Percentiles rank a stretch among this genome's conserved stretches.
phyloP scores from a whole-genome alignment of 305 asterid species.

The Withania somnifera region DNA sequence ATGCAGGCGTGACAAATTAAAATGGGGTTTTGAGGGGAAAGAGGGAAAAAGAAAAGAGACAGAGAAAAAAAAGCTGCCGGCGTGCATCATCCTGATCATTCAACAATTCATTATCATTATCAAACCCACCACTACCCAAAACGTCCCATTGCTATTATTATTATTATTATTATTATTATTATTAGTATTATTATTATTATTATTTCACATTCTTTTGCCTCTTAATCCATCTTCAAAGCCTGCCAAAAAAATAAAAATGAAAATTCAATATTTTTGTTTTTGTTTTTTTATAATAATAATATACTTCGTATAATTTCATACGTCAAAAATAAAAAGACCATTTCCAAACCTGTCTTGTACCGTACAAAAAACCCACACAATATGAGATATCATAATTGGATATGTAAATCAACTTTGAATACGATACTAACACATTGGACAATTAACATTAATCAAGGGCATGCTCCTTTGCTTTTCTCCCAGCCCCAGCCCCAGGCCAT shows the following conservation, averaged over 20 bases:
- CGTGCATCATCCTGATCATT: conserved; percentile 39
- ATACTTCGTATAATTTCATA: no score
- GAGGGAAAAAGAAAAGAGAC: conserved; percentile 7
- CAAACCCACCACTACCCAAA: conserved; percentile 29
- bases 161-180: neutral
- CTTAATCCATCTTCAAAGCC: conserved; percentile 50
- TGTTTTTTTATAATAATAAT: no score
- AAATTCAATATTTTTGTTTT: no score
- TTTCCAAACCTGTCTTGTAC: no score
- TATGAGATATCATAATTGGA: no score
- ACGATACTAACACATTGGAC: conserved; percentile 4
- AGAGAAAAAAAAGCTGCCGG: conserved; percentile 60
- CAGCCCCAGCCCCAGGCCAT: conserved; percentile 15
- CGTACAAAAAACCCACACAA: no score
- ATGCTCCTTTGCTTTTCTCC: conserved; percentile 43
- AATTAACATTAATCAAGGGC: conserved; percentile 41
- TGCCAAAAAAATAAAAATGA: no score
- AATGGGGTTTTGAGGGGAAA: conserved; percentile 7
- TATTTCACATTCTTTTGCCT: conserved; percentile 39
- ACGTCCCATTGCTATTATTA: neutral
- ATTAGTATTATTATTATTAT: neutral
- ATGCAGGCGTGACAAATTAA: conserved; percentile 39
- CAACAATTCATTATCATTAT: conserved; percentile 16
- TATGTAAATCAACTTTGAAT: neutral
- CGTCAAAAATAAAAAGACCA: no score